Base-by-base conservation (phyloP, 495 filamentous ascomycete species). In the Penicillium canariense region DNA sequence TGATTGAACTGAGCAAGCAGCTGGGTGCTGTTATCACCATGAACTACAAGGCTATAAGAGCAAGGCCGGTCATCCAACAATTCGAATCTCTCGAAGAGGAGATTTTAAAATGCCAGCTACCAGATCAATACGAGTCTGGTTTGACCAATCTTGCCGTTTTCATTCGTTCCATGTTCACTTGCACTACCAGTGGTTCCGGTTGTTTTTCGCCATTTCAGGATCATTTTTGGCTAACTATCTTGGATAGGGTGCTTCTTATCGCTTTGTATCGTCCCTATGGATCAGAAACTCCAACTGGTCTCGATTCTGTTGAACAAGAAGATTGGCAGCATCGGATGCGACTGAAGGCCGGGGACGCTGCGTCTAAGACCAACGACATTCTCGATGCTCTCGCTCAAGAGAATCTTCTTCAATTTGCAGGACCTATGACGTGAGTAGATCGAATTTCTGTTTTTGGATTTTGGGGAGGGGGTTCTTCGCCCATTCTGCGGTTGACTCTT, bases 371-470 rank as follows among this genome's bases (percentile, higher is more conserved):
- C 3, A 75, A 75, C 22, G 55, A 51, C 6, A 60, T 73, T 4
- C 40, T 73, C 4, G 69, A 73, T 15, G 53, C 30, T 1, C 51
- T 75, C 10, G 66, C 65, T 31, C 67, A 67, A 32, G 65, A 71
- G 12, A 57, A 63, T 10, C 48, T 67, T 0, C 58, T 75, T 18
- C 52, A 54, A 27, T 65, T 65, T 42, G 63, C 67, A 55, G 68
- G 58, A 17, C 62, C 46, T 49, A 72, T 50, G 60, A 75, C 72
- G 73, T 76, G 48, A 51, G 68, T 56, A 0, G n/a, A n/a, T n/a
- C n/a, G n/a, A n/a, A n/a, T n/a, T n/a, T n/a, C n/a, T n/a, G n/a
- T n/a, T n/a, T n/a, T n/a, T n/a, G n/a, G n/a, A n/a, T n/a, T n/a
- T n/a, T n/a, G n/a, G n/a, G n/a, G n/a, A n/a, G n/a, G n/a, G n/a